Evolutionary conservation across 768 basidiomycete species (phyloP), one percentile per base, ranked within the genome.

Genomic region (Pisolithus albus): DNA sequence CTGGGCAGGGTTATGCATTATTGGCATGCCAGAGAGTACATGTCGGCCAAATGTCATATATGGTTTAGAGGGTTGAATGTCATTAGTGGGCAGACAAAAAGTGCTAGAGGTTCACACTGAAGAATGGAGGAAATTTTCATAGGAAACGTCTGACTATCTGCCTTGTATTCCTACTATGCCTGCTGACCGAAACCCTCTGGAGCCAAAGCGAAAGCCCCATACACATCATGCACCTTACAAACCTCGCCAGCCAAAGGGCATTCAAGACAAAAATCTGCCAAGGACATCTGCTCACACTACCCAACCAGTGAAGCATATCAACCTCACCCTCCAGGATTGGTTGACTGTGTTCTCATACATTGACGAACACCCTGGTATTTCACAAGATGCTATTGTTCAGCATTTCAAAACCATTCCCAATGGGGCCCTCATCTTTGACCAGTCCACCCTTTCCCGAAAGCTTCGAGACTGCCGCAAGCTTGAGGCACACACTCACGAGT

Each of bases 311-410:
- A 23, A 37, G 36, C 8, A 11, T n/a, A 37, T 39, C 37, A 46
- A 43, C 36, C 24, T 50, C 10, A 51, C 51, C 26, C 49, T 51
- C 19, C 15, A n/a, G 61, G 50, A 52, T 11, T 55, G 54, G 54
- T 30, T 55, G 9, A 39, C 40, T 4, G 54, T 55, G 39, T 55
- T 37, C 39, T 46, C 54, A 1, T 52, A 45, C 30, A 38, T 56
- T 38, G 49, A 56, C 47, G 36, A 21, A 3, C 57, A 56, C 40
- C 51, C 57, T 2, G 5, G 16, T 39, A 19, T 18, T 0, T 4
- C 54, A n/a, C 54, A 55, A 5, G 13, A 5, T 7, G n/a, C 37
- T 3, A 42, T 57, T 39, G 45, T 55, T 19, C 4, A 50, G 11
- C 30, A 30, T 30, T 30, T 30, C 10, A 30, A 19, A 7, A 38